Conservation (phyloP, 305 asterid species). For the Lippia alba region DNA sequence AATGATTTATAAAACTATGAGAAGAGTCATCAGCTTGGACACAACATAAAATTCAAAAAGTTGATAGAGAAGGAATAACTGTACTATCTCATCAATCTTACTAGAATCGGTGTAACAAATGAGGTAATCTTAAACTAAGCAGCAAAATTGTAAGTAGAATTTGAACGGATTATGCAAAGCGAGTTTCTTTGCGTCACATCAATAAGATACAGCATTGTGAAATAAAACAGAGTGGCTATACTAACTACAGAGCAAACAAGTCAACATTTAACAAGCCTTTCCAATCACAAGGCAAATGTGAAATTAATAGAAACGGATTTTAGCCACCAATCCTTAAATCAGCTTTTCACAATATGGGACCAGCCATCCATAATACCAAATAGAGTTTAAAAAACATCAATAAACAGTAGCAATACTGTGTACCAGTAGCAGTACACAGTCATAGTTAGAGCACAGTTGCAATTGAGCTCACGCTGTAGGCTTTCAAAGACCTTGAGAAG, state of each 20-base stretch:
- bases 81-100: background rate
- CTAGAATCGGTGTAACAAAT: background rate
- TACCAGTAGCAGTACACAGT: background rate
- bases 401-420: background rate
- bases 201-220: background rate
- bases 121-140: background rate
- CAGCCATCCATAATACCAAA: background rate
- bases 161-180: slow-evolving; percentile 16
- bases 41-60: too few species aligned
- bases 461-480: background rate
- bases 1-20: slow-evolving; percentile 12
- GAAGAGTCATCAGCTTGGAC: slow-evolving; percentile 10
- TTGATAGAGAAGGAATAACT: background rate
- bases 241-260: background rate
- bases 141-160: background rate
- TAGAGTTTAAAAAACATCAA: background rate
- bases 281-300: slow-evolving; percentile 20
- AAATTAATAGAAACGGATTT: slow-evolving; percentile 14
- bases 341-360: background rate
- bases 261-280: background rate
- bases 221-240: background rate
- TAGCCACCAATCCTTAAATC: slow-evolving; percentile 1
- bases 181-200: background rate
- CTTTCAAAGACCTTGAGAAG: background rate
- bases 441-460: background rate